These are phyloP conservation scores for Neoascochyta sp. DNA, from an alignment of 2,329 filamentous ascomycete species.

Conservation along the genomic window DNA sequence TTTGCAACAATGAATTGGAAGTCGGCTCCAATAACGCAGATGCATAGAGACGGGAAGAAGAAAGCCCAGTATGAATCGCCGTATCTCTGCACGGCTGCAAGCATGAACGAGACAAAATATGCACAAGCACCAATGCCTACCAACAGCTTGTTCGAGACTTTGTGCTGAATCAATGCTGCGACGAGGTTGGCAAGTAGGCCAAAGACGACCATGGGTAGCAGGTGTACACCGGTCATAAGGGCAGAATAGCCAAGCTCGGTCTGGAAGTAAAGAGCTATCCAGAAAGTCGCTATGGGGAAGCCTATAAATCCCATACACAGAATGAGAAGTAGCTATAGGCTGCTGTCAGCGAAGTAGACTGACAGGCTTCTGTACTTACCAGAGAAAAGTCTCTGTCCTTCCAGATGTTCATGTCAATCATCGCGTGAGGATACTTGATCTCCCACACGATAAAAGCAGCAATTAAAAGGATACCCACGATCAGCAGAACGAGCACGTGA, in stretches of 20 bases:
- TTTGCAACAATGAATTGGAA: conserved; percentile 69
- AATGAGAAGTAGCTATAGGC: conserved; percentile 51
- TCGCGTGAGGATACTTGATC: conserved; percentile 45
- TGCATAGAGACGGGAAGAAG: conserved; percentile 58
- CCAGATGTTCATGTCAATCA: conserved; percentile 56
- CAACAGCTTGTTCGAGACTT: conserved; percentile 61
- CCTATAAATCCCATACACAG: conserved; percentile 60
- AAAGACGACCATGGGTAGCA: conserved; percentile 63
- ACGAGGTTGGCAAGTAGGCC: conserved; percentile 62
- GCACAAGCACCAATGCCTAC: conserved; percentile 52
- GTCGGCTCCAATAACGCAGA: conserved; percentile 64
- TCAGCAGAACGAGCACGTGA: conserved; percentile 60
- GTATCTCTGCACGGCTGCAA: conserved; percentile 56
- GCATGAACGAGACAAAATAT: conserved; percentile 47
- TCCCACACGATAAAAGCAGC: conserved; percentile 62
- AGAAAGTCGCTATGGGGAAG: conserved; percentile 60
- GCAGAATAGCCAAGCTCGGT: conserved; percentile 51
- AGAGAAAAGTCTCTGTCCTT: conserved; percentile 62
- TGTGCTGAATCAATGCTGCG: conserved; percentile 59
- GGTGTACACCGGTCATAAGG: conserved; percentile 57
- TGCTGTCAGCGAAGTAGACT: conserved; percentile 1
- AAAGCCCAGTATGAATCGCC: conserved; percentile 62
- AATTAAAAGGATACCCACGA: conserved; percentile 57
- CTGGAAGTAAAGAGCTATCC: conserved; percentile 64
- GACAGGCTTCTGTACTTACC: conserved; percentile 31